Evolutionary conservation across 2,329 filamentous ascomycete genomes (phyloP), one percentile per base, ranked within the genome.

Genomic region (Colletotrichum limetticola): DNA sequence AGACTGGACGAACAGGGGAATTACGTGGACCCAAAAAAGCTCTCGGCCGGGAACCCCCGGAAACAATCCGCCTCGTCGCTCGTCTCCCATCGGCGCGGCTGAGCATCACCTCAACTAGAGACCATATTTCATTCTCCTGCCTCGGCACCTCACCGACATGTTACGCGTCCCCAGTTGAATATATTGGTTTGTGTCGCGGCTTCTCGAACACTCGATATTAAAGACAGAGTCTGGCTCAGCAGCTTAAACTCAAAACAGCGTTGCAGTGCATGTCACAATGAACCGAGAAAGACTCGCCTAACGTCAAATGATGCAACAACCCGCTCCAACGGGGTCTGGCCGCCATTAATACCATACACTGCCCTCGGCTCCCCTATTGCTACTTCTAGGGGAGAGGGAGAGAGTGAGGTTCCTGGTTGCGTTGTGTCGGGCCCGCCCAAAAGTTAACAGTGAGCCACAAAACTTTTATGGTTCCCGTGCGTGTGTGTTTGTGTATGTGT

Each of bases 341-440:
- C 19, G 42, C 42, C 19, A 49, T 49, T 8, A 49, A 49, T 49
- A 49, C 42, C 19, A n/a, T 49, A 49, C 42, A 22, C 42, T 22
- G 19, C 19, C n/a, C 32, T 59, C 5, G 11, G 19, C 57, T 59
- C 32, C 57, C 28, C n/a, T 35, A 26, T 24, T 42, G 32, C 32
- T 37, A 26, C 57, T 22, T 32, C 57, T 59, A 59, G 49, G 56
- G 68, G 57, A 37, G 46, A 63, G 57, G 28, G 9, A 63, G 63
- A 37, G 9, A 62, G 19, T 26, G 30, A 6, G 26, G 35, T 55
- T 71, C 56, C 8, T 60, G 30, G 68, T 56, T 66, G 56, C 68
- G 61, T 60, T 61, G 49, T 28, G 24, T 35, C 30, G 49, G 62
- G 42, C 55, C 68, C 46, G 55, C 46, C 26, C 32, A 55, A 46